phyloP scores from a whole-genome alignment of 805 yeast species.

The Sporopachydermia quercuum region DNA sequence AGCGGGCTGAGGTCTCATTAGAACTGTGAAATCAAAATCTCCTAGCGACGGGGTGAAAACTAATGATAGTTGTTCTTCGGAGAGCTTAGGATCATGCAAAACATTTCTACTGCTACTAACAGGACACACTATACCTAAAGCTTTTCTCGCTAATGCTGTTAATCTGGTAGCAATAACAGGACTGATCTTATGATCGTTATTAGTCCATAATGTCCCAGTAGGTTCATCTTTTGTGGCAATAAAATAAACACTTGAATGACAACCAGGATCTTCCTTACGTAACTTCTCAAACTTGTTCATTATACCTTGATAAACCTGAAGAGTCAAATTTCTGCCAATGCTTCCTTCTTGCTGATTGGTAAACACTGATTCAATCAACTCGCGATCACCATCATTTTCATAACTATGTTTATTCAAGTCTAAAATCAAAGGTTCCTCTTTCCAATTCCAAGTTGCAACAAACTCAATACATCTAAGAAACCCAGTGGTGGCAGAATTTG shows the following conservation, averaged over 20 bases:
- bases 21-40: constrained; percentile 74
- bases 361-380: constrained; percentile 3
- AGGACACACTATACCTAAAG: constrained; percentile 35
- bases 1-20: constrained; percentile 32
- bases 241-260: constrained; percentile 64
- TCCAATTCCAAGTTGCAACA: constrained; percentile 88
- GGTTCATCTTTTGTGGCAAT: constrained; percentile 74
- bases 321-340: constrained; percentile 30
- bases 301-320: constrained; percentile 46
- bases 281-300: constrained; percentile 50
- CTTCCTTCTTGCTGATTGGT: constrained; percentile 11
- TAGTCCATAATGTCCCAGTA: constrained; percentile 78
- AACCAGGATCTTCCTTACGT: constrained; percentile 69
- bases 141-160: constrained; percentile 75
- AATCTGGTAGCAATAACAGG: constrained; percentile 76
- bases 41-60: constrained; percentile 69
- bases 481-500: constrained; percentile 69
- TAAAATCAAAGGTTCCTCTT: constrained; percentile 66
- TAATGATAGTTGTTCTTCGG: constrained; percentile 25
- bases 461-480: constrained; percentile 60
- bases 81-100: constrained; percentile 9
- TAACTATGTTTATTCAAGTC: constrained; percentile 45
- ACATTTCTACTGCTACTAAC: constrained; percentile 30
- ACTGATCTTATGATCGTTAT: constrained; percentile 24
- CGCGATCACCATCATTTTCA: constrained; percentile 5